A percentile compares a stretch with the other conserved stretches of the same genome.
Evolutionary conservation across 495 filamentous ascomycete genomes (phyloP).

Genomic region (Symbiotaphrina buchneri): DNA sequence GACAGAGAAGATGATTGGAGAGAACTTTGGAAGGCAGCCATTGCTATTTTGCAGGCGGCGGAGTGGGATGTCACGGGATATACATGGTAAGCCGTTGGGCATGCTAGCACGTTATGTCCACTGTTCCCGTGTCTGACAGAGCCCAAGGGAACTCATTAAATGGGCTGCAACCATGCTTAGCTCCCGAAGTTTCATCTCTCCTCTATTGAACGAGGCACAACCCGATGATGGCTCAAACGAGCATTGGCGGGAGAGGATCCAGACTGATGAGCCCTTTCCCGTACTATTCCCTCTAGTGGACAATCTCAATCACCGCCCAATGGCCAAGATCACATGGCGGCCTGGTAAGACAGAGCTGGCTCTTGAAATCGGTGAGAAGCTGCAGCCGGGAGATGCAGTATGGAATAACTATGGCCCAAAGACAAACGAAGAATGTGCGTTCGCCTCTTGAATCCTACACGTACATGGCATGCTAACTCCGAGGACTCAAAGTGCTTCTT

Average conservation of each 20-base stretch:
- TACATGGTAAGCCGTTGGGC: conserved; percentile 1
- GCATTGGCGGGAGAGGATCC: neutral
- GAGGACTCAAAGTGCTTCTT: neutral
- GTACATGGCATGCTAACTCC: no score
- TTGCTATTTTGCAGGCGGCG: neutral
- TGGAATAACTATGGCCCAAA: neutral
- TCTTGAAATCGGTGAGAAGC: neutral
- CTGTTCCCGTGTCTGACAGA: no score
- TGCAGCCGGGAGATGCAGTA: neutral
- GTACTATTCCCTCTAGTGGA: neutral
- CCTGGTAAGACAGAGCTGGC: neutral
- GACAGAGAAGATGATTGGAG: neutral
- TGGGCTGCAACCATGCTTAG: neutral
- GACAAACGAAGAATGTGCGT: neutral
- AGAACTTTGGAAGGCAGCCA: neutral
- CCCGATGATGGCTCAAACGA: neutral
- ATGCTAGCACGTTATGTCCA: no score
- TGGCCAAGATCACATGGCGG: neutral
- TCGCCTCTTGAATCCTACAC: no score
- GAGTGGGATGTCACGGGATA: neutral
- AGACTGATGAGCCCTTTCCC: neutral
- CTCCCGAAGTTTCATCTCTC: neutral
- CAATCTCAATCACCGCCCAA: neutral
- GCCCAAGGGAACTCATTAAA: neutral
- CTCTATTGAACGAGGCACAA: neutral